Evolutionary conservation across 2,329 filamentous ascomycete species (phyloP).

Genomic region (Paraconiothyrium brasiliense): DNA sequence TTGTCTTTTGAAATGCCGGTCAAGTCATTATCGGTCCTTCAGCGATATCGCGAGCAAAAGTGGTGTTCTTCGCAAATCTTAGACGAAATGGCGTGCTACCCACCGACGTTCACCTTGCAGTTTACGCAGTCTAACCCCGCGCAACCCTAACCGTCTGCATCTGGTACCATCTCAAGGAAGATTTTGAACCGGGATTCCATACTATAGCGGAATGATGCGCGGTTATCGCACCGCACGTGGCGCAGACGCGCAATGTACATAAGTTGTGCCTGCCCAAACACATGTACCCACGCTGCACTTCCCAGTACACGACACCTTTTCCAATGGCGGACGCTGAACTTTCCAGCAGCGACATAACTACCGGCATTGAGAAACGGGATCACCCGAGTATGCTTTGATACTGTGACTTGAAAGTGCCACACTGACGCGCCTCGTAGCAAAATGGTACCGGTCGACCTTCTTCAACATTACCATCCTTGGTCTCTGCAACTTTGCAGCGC

Average conservation of each 20-base stretch:
- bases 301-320: not conserved
- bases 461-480: slow-evolving; percentile 78
- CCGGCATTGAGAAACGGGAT: slow-evolving; percentile 32
- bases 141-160: slow-evolving; percentile 11
- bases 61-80: slow-evolving; percentile 26
- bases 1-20: not conserved
- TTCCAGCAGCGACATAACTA: slow-evolving; percentile 1
- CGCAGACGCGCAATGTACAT: slow-evolving; percentile 6
- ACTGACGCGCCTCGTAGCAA: slow-evolving; percentile 53
- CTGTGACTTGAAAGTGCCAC: not conserved
- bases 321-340: not conserved
- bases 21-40: not conserved
- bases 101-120: slow-evolving; percentile 20
- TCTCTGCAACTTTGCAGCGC: slow-evolving; percentile 74
- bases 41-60: not conserved
- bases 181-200: not conserved
- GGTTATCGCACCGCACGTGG: not conserved
- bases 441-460: slow-evolving; percentile 76
- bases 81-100: slow-evolving; percentile 38
- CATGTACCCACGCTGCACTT: not conserved
- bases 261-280: not conserved
- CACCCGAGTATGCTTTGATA: slow-evolving; percentile 31
- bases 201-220: not conserved
- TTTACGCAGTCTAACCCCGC: slow-evolving; percentile 4
- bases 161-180: not conserved